Conservation (phyloP, 495 filamentous ascomycete species). For the Podospora sp. region DNA sequence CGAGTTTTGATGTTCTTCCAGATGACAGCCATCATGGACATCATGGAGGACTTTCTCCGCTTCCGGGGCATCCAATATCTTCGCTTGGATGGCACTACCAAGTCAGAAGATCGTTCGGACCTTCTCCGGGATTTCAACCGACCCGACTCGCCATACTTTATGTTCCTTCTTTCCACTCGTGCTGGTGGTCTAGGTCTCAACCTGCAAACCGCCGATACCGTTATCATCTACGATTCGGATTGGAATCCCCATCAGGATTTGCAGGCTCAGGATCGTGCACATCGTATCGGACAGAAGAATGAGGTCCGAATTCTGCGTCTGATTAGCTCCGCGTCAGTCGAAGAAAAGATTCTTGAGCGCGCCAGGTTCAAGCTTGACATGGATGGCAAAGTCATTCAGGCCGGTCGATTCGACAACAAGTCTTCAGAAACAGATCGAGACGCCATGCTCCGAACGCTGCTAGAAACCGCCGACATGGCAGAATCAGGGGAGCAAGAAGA, state of each 20-base stretch:
- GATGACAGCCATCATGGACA: conserved; percentile 99
- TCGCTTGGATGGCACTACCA: conserved; percentile 93
- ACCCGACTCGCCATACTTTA: conserved; percentile 88
- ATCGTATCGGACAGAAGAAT: conserved; percentile 99
- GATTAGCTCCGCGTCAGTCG: conserved; percentile 94
- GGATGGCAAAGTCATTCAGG: conserved; percentile 99
- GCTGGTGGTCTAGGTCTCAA: conserved; percentile 97
- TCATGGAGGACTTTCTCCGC: conserved; percentile 98
- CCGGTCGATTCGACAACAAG: conserved; percentile 99
- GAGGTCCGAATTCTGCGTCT: conserved; percentile 94
- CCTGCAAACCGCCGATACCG: conserved; percentile 94
- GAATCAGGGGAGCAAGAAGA: conserved; percentile 80
- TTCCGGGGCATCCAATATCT: conserved; percentile 80
- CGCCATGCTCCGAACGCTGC: conserved; percentile 85
- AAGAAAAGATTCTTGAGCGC: conserved; percentile 97
- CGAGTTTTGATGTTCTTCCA: conserved; percentile 99
- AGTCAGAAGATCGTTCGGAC: conserved; percentile 94
- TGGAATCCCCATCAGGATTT: conserved; percentile 99
- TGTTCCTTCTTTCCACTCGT: conserved; percentile 97
- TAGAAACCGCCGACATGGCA: conserved; percentile 90
- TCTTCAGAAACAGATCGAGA: conserved; percentile 98
- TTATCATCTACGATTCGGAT: conserved; percentile 99
- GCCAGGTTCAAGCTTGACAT: conserved; percentile 98
- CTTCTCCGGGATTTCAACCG: conserved; percentile 87
- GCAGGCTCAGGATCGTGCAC: conserved; percentile 98